These are phyloP conservation scores for Trypanosoma theileri DNA, from an alignment of 208 protist genomes.

Conservation along the genomic window DNA sequence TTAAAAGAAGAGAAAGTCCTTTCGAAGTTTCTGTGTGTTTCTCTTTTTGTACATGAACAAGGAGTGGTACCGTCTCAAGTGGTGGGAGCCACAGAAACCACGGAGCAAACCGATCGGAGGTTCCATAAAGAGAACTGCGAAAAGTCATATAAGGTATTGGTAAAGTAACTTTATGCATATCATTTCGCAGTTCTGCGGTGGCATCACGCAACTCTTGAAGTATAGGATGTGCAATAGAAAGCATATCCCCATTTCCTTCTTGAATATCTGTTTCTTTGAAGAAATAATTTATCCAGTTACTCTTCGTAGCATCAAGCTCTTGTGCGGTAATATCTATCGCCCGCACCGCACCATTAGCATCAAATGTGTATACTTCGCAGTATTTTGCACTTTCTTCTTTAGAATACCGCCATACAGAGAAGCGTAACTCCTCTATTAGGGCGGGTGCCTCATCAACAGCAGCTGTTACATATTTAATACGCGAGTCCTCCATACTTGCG, in stretches of 20 bases:
- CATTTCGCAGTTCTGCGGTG: not conserved
- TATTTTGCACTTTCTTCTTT: not conserved
- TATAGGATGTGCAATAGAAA: not conserved
- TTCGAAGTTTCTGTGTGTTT: not conserved
- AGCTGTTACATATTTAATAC: slow-evolving; percentile 12
- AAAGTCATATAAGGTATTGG: not conserved
- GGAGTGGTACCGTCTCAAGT: slow-evolving; percentile 14
- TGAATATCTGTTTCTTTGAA: not conserved
- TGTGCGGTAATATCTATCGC: slow-evolving; percentile 3
- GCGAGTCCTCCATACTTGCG: not conserved
- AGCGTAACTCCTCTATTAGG: slow-evolving; percentile 21
- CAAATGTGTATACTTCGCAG: slow-evolving; percentile 29
- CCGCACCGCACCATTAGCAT: slow-evolving; percentile 13
- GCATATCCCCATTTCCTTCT: not conserved
- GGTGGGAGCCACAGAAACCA: slow-evolving; percentile 33
- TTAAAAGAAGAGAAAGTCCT: slow-evolving; percentile 26
- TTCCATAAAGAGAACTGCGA: slow-evolving; percentile 6
- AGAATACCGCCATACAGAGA: slow-evolving; percentile 16
- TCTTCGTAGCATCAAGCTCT: slow-evolving; percentile 10
- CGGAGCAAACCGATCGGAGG: not conserved
- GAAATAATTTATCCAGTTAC: slow-evolving; percentile 11
- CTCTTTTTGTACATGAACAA: slow-evolving; percentile 21
- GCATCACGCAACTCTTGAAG: slow-evolving; percentile 2
- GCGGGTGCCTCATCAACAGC: not conserved
- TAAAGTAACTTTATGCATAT: not conserved